phyloP scores from a whole-genome alignment of 2,329 filamentous ascomycete species.

The Xylariaceae sp. region DNA sequence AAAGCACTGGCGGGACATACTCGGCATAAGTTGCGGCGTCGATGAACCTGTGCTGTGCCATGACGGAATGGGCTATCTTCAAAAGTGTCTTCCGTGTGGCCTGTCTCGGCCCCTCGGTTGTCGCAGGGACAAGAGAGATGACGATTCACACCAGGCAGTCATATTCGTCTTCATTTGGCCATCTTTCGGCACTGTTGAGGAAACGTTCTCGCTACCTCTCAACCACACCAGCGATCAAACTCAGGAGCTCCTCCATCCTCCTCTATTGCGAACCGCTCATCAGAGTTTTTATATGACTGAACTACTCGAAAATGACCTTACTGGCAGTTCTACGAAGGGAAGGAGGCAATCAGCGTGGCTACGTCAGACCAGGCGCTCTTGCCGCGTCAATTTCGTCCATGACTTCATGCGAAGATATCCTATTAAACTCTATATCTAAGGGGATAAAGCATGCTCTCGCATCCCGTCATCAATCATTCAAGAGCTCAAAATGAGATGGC shows the following conservation, averaged over 20 bases:
- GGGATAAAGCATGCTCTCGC: too few relatives aligned
- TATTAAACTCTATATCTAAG: too few relatives aligned
- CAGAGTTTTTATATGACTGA: slow-evolving; percentile 14
- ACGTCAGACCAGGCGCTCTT: slow-evolving; percentile 3
- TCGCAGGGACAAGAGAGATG: slow-evolving; percentile 20
- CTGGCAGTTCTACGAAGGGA: slow-evolving; percentile 15
- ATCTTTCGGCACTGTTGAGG: slow-evolving; percentile 18
- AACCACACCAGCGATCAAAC: slow-evolving; percentile 13
- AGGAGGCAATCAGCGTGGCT: slow-evolving; percentile 16
- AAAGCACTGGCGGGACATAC: slow-evolving; percentile 20
- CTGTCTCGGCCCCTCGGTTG: slow-evolving; percentile 17
- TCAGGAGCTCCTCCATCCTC: slow-evolving; percentile 17
- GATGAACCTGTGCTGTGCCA: slow-evolving; percentile 9
- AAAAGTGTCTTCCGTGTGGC: slow-evolving; percentile 18
- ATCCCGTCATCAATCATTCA: too few relatives aligned
- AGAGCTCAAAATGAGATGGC: too few relatives aligned
- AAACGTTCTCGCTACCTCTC: slow-evolving; percentile 16
- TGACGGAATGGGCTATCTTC: neutral
- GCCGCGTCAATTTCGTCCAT: too few relatives aligned
- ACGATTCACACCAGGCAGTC: slow-evolving; percentile 18
- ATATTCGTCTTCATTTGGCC: slow-evolving; percentile 14
- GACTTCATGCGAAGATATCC: too few relatives aligned
- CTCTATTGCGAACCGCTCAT: slow-evolving; percentile 18
- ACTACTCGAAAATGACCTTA: slow-evolving; percentile 20
- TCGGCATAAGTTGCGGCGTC: slow-evolving; percentile 22